Percentiles rank a stretch among this genome's conserved stretches.
These are phyloP conservation scores for Lablab purpureus DNA, from an alignment of 306 rosid species.

Conservation along the genomic window DNA sequence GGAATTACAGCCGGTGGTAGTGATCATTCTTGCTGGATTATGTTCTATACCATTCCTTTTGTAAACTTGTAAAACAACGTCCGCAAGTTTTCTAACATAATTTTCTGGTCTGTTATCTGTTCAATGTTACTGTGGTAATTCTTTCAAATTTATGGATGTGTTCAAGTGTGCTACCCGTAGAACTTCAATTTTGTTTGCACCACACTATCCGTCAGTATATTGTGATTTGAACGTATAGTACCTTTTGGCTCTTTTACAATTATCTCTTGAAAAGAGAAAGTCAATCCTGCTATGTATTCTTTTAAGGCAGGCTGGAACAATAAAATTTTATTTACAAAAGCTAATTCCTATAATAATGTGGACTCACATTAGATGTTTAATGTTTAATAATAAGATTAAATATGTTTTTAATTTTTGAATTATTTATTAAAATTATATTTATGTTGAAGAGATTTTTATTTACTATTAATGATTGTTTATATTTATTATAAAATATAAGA, in stretches of 20 bases:
- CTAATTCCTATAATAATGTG: too few species aligned
- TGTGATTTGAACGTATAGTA: not conserved
- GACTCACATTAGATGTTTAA: too few species aligned
- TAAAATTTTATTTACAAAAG: not conserved
- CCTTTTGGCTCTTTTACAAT: not conserved
- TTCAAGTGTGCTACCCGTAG: not conserved
- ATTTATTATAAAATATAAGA: too few species aligned
- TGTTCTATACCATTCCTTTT: conserved; percentile 9
- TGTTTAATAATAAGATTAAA: too few species aligned
- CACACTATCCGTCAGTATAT: too few species aligned
- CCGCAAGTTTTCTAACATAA: not conserved
- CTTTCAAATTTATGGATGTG: not conserved
- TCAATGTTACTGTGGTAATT: not conserved
- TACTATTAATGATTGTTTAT: too few species aligned
- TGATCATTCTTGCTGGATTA: not conserved
- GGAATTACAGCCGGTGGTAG: conserved; percentile 67
- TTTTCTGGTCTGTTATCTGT: not conserved
- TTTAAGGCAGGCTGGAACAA: not conserved
- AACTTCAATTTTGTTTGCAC: conserved; percentile 3
- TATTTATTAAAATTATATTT: too few species aligned
- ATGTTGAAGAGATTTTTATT: too few species aligned
- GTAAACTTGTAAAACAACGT: conserved; percentile 34
- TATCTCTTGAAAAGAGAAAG: not conserved
- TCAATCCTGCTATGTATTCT: not conserved
- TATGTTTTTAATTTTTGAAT: too few species aligned